These are phyloP conservation scores for Penicillium subrubescens DNA, from an alignment of 495 filamentous ascomycete species.

Conservation along the genomic window DNA sequence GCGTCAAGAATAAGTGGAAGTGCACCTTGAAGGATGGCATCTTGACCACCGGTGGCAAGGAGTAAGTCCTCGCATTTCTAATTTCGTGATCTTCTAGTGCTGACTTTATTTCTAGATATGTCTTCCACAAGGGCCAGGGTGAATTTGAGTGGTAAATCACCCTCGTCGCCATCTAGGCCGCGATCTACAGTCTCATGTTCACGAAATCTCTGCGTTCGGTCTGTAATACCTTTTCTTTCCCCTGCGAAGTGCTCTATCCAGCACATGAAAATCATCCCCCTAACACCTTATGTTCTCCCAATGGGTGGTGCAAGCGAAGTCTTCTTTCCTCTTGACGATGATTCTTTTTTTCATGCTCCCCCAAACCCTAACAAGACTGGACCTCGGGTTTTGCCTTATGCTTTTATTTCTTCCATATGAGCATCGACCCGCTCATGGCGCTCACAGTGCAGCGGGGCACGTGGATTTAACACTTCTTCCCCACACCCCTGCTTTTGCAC, in stretches of 20 bases:
- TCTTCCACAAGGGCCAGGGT: conserved; percentile 95
- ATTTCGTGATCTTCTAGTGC: neutral
- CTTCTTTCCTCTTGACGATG: conserved; percentile 18
- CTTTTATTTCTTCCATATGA: conserved; percentile 12
- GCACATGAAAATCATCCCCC: conserved; percentile 19
- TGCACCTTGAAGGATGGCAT: conserved; percentile 97
- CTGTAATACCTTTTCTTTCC: conserved; percentile 20
- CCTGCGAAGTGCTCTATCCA: conserved; percentile 1
- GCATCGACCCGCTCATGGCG: conserved; percentile 21
- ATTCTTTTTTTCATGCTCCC: conserved; percentile 10
- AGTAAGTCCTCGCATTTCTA: conserved; percentile 54
- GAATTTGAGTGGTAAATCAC: conserved; percentile 90
- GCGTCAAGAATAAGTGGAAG: conserved; percentile 99
- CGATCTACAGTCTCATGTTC: conserved; percentile 4
- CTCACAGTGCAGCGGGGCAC: conserved; percentile 18
- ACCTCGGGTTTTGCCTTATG: conserved; percentile 1
- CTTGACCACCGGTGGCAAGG: conserved; percentile 83
- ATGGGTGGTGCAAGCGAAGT: conserved; percentile 24
- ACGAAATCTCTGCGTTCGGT: conserved; percentile 15
- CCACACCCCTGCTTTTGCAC: conserved; percentile 18
- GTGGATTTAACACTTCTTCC: conserved; percentile 8
- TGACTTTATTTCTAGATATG: conserved; percentile 58
- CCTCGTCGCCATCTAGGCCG: neutral
- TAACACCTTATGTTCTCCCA: conserved; percentile 16
- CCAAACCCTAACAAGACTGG: conserved; percentile 9